These are phyloP conservation scores for Silene conica DNA, from an alignment of 148 eudicot species.

Conservation along the genomic window DNA sequence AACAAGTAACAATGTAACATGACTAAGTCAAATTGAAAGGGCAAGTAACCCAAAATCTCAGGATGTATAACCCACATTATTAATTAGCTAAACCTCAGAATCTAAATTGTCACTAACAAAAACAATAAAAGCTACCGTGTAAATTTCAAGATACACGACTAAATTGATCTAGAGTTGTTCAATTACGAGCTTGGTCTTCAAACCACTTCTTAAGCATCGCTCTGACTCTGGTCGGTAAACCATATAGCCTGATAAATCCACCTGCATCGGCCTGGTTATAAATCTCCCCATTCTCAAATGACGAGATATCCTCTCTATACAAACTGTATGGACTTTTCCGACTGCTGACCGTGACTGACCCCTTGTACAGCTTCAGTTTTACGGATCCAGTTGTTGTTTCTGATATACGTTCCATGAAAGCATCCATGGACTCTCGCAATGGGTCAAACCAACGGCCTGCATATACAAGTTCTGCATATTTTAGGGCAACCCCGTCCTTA, in stretches of 20 bases:
- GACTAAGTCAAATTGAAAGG: too few relatives aligned
- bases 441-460: constrained; percentile 94
- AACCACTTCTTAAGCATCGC: constrained; percentile 77
- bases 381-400: constrained; percentile 84
- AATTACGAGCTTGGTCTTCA: neutral
- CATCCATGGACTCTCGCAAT: constrained; percentile 72
- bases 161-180: neutral
- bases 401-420: constrained; percentile 72
- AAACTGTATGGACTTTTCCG: constrained; percentile 68
- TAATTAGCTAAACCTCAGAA: too few relatives aligned
- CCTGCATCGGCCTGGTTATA: constrained; percentile 93
- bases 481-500: constrained; percentile 69
- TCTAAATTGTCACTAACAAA: neutral
- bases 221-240: constrained; percentile 71
- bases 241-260: constrained; percentile 79
- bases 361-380: constrained; percentile 69
- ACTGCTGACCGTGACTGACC: constrained; percentile 55
- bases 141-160: neutral
- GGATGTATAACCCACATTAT: too few relatives aligned
- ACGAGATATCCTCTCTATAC: constrained; percentile 77
- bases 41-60: too few relatives aligned
- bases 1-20: too few relatives aligned
- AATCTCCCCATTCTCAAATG: constrained; percentile 75
- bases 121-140: neutral
- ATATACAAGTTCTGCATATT: constrained; percentile 81